Evolutionary conservation across 129 eudicot genomes (phyloP).

Genomic region (Calendula officinalis): DNA sequence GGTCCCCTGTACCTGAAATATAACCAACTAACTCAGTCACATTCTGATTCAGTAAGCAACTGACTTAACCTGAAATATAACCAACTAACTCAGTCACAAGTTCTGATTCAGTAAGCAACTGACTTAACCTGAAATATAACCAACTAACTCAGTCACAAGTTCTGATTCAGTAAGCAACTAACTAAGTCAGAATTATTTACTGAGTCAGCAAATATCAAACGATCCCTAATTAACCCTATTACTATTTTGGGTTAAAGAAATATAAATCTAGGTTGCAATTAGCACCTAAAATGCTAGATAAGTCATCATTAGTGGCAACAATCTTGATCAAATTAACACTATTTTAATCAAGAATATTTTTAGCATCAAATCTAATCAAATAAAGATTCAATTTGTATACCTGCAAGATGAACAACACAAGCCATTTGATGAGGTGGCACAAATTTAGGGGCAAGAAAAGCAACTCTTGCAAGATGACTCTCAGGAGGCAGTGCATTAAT

Average conservation of each 20-base stretch:
- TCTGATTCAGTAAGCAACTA: background rate
- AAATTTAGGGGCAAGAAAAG: constrained; percentile 70
- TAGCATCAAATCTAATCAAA: constrained; percentile 9
- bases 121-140: constrained; percentile 45
- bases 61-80: too few species aligned
- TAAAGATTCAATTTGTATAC: constrained; percentile 29
- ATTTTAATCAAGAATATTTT: background rate
- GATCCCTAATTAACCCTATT: too few species aligned
- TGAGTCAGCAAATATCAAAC: background rate
- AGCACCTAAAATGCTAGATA: background rate
- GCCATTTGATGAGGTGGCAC: constrained; percentile 72
- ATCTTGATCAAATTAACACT: background rate
- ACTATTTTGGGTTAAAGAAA: background rate
- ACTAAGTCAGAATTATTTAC: too few species aligned
- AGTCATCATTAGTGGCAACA: constrained; percentile 4
- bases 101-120: background rate
- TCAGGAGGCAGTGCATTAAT: constrained; percentile 87
- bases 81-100: too few species aligned
- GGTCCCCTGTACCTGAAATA: constrained; percentile 89
- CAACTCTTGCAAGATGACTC: constrained; percentile 84
- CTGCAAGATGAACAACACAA: constrained; percentile 97
- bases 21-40: background rate
- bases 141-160: too few species aligned
- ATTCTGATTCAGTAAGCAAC: background rate
- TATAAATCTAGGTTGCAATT: background rate